Evolutionary conservation across 495 filamentous ascomycete genomes (phyloP).

Genomic region (Penicillium angulare): DNA sequence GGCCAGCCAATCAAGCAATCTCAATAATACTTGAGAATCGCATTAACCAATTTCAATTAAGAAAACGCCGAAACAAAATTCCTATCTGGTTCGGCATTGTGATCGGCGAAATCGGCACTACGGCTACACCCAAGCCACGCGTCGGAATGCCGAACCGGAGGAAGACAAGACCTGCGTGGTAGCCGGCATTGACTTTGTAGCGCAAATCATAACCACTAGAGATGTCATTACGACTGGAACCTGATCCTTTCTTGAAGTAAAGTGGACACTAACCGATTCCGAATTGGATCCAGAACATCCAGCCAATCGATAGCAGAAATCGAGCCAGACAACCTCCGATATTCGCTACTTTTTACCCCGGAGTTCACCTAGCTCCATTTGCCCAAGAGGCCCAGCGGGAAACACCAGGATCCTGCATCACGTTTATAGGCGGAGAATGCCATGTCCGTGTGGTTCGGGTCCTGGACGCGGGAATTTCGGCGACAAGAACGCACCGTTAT

Average conservation of each 20-base stretch:
- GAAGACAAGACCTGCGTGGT: constrained; percentile 16
- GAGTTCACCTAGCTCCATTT: constrained; percentile 13
- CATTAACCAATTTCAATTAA: no score
- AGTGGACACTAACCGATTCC: constrained; percentile 8
- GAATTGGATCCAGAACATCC: not conserved
- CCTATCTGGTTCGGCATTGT: not conserved
- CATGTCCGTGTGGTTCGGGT: constrained; percentile 17
- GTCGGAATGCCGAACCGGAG: constrained; percentile 28
- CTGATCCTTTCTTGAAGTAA: not conserved
- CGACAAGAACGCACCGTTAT: constrained; percentile 12
- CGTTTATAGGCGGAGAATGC: constrained; percentile 4
- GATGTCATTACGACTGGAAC: not conserved
- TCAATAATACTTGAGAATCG: no score
- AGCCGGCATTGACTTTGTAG: constrained; percentile 15
- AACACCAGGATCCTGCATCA: not conserved
- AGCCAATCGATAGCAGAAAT: not conserved
- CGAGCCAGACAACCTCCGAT: constrained; percentile 14
- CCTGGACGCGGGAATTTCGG: constrained; percentile 23
- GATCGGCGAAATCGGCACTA: constrained; percentile 21
- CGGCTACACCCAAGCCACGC: not conserved
- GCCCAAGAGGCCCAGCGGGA: not conserved
- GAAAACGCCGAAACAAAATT: no score
- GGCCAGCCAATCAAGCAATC: no score
- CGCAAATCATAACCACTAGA: constrained; percentile 10
- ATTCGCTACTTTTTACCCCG: constrained; percentile 27